phyloP scores from a whole-genome alignment of 805 yeast genomes.

The Starmerella riodocensis region DNA sequence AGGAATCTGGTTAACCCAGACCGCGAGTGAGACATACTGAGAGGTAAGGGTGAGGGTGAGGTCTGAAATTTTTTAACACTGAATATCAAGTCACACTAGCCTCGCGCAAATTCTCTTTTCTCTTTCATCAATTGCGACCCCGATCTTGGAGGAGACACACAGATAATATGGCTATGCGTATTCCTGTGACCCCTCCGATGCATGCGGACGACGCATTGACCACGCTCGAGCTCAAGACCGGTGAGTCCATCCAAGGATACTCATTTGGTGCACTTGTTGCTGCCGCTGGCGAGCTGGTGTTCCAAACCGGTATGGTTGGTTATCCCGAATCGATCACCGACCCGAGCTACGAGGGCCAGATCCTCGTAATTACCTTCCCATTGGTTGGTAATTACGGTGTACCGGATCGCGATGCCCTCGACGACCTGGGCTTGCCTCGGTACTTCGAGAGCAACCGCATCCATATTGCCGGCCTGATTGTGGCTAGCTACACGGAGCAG shows the following conservation, averaged over 20 bases:
- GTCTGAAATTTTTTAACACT: conserved; percentile 3
- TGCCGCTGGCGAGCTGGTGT: conserved; percentile 92
- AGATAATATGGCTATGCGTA: conserved; percentile 29
- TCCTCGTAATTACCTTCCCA: conserved; percentile 89
- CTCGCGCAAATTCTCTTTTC: no score
- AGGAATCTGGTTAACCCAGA: no score
- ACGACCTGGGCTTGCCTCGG: conserved; percentile 68
- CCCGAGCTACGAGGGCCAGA: conserved; percentile 97
- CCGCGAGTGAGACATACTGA: no score
- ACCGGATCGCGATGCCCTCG: conserved; percentile 70
- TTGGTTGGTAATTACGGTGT: conserved; percentile 98
- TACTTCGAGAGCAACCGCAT: conserved; percentile 86
- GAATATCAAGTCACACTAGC: no score
- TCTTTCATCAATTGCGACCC: conserved; percentile 1
- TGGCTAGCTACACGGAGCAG: conserved; percentile 92
- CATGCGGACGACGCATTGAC: conserved; percentile 67
- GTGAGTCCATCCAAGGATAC: conserved; percentile 78
- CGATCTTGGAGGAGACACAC: conserved; percentile 3
- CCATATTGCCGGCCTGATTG: conserved; percentile 93
- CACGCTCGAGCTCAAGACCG: conserved; percentile 81
- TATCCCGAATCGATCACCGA: conserved; percentile 97
- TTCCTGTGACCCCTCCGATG: conserved; percentile 85
- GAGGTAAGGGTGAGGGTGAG: neutral
- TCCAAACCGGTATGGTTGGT: conserved; percentile 99
- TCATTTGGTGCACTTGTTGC: conserved; percentile 89